phyloP scores from a whole-genome alignment of 2,329 filamentous ascomycete genomes.

The Aureobasidium sp. region DNA sequence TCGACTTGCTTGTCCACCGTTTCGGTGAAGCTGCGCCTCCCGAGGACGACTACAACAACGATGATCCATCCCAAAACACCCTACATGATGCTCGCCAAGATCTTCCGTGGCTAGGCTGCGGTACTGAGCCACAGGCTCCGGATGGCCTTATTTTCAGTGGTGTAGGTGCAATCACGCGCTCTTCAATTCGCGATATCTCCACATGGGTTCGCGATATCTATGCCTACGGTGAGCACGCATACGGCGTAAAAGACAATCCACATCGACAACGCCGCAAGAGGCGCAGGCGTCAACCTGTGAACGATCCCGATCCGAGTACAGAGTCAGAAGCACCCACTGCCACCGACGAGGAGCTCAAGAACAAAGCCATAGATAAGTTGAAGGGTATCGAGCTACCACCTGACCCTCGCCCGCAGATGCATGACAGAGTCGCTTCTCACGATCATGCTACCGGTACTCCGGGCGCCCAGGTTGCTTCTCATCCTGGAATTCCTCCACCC shows the following conservation, averaged over 20 bases:
- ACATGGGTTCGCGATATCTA: constrained; percentile 88
- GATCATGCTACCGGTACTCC: constrained; percentile 21
- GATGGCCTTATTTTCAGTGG: constrained; percentile 87
- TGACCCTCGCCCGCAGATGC: constrained; percentile 20
- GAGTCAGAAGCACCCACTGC: neutral
- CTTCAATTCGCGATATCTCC: constrained; percentile 64
- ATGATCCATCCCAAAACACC: neutral
- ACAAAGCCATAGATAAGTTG: neutral
- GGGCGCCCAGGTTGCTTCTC: constrained; percentile 13
- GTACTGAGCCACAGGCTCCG: constrained; percentile 57
- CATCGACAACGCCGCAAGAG: constrained; percentile 53
- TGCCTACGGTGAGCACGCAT: constrained; percentile 73
- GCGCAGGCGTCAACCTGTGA: constrained; percentile 28
- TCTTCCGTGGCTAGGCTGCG: constrained; percentile 65
- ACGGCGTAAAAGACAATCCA: constrained; percentile 76
- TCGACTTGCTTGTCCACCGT: constrained; percentile 80
- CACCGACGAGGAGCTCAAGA: neutral
- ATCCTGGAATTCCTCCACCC: constrained; percentile 39
- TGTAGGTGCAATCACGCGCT: constrained; percentile 62
- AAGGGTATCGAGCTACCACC: constrained; percentile 3
- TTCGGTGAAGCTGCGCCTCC: constrained; percentile 55
- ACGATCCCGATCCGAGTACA: neutral
- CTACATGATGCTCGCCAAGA: constrained; percentile 18
- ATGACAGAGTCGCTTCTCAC: constrained; percentile 23
- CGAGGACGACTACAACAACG: constrained; percentile 21